Conservation (phyloP, 2,329 filamentous ascomycete genomes). For the Pseudogymnoascus sp. region DNA sequence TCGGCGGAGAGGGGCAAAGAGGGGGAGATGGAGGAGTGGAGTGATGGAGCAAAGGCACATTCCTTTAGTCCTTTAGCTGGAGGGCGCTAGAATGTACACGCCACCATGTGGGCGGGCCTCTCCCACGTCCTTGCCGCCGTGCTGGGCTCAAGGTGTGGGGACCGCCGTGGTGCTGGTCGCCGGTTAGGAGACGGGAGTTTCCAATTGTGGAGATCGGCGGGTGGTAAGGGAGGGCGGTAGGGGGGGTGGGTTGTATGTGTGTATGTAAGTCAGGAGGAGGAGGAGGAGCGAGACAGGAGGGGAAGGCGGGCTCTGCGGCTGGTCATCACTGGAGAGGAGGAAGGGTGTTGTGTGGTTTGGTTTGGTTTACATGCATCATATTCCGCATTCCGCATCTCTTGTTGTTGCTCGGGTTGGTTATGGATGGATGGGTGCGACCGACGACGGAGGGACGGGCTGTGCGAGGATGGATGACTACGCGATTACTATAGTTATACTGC, state of each 20-base stretch:
- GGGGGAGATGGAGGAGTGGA: neutral
- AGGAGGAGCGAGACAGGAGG: neutral
- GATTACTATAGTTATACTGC: neutral
- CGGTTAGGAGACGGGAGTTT: conserved; percentile 7
- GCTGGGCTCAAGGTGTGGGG: neutral
- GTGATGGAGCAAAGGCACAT: neutral
- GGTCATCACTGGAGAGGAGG: neutral
- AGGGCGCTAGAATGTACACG: neutral
- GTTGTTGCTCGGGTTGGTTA: no score
- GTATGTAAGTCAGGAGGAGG: neutral
- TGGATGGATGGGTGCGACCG: neutral
- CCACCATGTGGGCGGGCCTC: conserved; percentile 2
- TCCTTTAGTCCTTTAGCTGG: neutral
- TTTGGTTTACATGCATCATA: neutral
- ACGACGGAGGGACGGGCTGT: neutral
- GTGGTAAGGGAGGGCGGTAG: neutral
- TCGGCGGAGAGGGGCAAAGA: neutral
- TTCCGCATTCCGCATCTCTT: neutral
- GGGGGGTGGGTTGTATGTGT: neutral
- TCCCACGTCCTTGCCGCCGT: neutral
- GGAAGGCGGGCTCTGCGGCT: neutral
- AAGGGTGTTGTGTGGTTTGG: neutral
- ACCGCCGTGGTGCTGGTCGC: neutral
- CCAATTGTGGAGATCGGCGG: conserved; percentile 4
- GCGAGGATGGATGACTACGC: neutral